Evolutionary conservation across 73 alveolate genomes (phyloP).

Genomic region (Breviolum minutum): DNA sequence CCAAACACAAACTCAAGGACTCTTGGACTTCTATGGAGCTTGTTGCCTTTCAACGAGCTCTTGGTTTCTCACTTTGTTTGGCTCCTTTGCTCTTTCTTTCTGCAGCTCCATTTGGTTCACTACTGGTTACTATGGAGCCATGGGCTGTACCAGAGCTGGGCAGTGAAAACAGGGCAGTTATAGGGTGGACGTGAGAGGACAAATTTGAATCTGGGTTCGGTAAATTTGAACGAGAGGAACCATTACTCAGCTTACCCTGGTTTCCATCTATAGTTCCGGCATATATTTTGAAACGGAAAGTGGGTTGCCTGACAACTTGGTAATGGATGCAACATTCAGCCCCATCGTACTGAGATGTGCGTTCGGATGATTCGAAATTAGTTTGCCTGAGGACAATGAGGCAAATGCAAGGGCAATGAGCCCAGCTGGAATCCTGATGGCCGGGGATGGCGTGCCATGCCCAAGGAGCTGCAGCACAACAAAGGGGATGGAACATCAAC

Average conservation of each 20-base stretch:
- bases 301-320: too few species aligned
- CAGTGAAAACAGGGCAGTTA: not conserved
- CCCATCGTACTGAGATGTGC: too few species aligned
- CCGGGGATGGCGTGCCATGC: constrained; percentile 69
- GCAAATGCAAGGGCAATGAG: constrained; percentile 52
- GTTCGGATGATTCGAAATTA: not conserved
- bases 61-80: not conserved
- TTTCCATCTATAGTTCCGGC: too few species aligned
- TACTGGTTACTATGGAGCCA: constrained; percentile 32
- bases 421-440: constrained; percentile 80
- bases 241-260: not conserved
- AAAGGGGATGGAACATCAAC: too few species aligned
- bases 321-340: not conserved
- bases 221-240: not conserved
- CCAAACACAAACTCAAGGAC: not conserved
- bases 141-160: not conserved
- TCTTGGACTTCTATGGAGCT: constrained; percentile 49
- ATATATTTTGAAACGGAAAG: too few species aligned
- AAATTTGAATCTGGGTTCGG: too few species aligned
- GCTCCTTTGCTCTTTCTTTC: not conserved
- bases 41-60: not conserved
- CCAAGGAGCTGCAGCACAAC: not conserved
- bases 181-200: not conserved
- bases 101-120: constrained; percentile 49
- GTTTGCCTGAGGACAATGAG: constrained; percentile 48